Conservation (phyloP, 306 rosid genomes). For the Corylus heterophylla region DNA sequence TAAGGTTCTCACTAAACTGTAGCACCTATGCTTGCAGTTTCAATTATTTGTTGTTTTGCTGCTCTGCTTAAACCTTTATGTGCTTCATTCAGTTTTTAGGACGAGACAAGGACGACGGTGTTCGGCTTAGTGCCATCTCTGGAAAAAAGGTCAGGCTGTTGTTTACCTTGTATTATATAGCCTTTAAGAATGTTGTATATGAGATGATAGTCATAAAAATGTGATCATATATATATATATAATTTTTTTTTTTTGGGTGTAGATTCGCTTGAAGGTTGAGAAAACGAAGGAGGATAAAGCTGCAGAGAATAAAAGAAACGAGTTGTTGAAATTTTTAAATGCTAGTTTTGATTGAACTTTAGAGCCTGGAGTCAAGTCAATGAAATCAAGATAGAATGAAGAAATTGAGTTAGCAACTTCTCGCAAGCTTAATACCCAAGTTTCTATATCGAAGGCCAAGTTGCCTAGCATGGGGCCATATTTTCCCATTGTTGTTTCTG, state of each 20-base stretch:
- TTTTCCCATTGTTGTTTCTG: neutral
- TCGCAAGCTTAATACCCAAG: conserved; percentile 13
- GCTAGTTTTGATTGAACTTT: conserved; percentile 82
- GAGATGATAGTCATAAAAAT: neutral
- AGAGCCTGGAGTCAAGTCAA: conserved; percentile 27
- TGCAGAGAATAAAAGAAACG: conserved; percentile 93
- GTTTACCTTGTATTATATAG: neutral
- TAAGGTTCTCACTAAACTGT: conserved; percentile 56
- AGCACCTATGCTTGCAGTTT: conserved; percentile 11
- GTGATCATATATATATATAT: neutral
- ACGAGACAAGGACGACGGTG: conserved; percentile 80
- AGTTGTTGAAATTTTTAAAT: conserved; percentile 85
- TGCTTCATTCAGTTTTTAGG: conserved; percentile 67
- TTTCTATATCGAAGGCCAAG: conserved; percentile 5
- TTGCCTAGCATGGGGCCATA: conserved; percentile 11
- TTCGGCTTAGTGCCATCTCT: conserved; percentile 93
- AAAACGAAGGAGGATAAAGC: conserved; percentile 90
- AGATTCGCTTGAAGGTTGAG: conserved; percentile 91
- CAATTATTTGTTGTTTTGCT: conserved; percentile 1
- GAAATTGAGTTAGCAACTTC: conserved; percentile 20
- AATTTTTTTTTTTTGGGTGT: neutral
- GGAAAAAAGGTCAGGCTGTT: conserved; percentile 74
- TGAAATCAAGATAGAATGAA: conserved; percentile 24
- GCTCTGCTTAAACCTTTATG: conserved; percentile 3
- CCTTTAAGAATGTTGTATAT: neutral